Conservation (phyloP, 2,329 filamentous ascomycete species). For the Ilyonectria robusta region DNA sequence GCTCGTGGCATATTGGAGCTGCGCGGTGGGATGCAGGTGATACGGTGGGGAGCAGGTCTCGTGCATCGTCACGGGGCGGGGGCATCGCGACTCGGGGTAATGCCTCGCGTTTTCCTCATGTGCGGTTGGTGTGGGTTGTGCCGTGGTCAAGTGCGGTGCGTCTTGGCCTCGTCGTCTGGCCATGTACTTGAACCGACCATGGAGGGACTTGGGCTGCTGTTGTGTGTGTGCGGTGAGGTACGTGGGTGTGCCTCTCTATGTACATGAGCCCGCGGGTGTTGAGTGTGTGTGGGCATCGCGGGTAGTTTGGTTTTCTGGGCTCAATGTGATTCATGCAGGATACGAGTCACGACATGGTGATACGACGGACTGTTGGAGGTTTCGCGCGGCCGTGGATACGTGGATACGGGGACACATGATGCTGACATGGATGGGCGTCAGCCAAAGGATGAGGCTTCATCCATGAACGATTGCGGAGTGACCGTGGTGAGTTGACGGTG, state of each 20-base stretch:
- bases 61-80: constrained; percentile 42
- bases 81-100: constrained; percentile 21
- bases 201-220: neutral
- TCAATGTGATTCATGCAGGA: constrained; percentile 46
- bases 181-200: constrained; percentile 22
- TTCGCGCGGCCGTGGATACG: constrained; percentile 6
- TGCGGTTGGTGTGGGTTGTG: constrained; percentile 27
- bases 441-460: neutral
- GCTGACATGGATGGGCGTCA: constrained; percentile 30
- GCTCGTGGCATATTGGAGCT: constrained; percentile 35
- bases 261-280: too few relatives aligned
- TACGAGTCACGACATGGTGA: constrained; percentile 41
- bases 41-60: constrained; percentile 39
- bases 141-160: constrained; percentile 39
- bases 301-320: constrained; percentile 29
- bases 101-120: neutral
- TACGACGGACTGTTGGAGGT: constrained; percentile 17
- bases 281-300: constrained; percentile 25
- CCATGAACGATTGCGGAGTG: neutral
- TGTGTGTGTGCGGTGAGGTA: neutral
- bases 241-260: neutral
- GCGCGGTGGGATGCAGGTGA: constrained; percentile 42
- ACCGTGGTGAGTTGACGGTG: constrained; percentile 19
- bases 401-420: constrained; percentile 24
- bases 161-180: neutral